Evolutionary conservation across 2,329 filamentous ascomycete genomes (phyloP).

Genomic region (Clarireedia monteithiana): DNA sequence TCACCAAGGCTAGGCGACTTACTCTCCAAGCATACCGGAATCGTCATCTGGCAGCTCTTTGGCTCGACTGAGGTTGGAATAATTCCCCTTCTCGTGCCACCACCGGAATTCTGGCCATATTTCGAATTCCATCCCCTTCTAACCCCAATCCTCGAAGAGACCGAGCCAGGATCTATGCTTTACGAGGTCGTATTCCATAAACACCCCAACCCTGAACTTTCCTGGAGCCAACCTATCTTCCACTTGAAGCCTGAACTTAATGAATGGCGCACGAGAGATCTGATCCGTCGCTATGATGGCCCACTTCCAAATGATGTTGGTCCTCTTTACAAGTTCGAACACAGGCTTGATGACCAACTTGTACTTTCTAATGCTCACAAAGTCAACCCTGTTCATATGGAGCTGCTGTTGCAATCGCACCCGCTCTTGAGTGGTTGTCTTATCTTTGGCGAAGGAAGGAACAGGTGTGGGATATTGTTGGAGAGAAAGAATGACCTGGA

Average conservation of each 20-base stretch:
- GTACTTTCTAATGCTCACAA: slow-evolving; percentile 39
- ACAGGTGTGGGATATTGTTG: slow-evolving; percentile 13
- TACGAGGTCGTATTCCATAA: neutral
- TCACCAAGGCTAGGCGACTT: neutral
- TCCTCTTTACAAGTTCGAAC: slow-evolving; percentile 30
- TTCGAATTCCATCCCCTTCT: slow-evolving; percentile 25
- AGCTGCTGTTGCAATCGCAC: slow-evolving; percentile 31
- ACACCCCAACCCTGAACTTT: neutral
- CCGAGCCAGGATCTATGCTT: neutral
- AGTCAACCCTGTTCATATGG: slow-evolving; percentile 36
- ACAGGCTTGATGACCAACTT: slow-evolving; percentile 32
- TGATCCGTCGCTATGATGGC: slow-evolving; percentile 22
- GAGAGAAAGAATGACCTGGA: slow-evolving; percentile 9
- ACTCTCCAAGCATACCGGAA: neutral
- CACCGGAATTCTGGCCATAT: slow-evolving; percentile 28
- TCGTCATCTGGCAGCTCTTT: neutral
- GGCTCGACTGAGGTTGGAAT: slow-evolving; percentile 26
- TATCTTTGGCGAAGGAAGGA: slow-evolving; percentile 30
- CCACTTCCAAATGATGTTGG: slow-evolving; percentile 10
- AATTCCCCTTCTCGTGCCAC: slow-evolving; percentile 18
- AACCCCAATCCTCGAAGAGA: slow-evolving; percentile 16
- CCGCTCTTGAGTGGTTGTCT: slow-evolving; percentile 27
- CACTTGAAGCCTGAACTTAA: slow-evolving; percentile 33
- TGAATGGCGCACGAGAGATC: slow-evolving; percentile 38
- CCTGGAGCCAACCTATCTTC: slow-evolving; percentile 31